Conservation (phyloP, 75 land plant species). For the Chamaecyparis obtusa region DNA sequence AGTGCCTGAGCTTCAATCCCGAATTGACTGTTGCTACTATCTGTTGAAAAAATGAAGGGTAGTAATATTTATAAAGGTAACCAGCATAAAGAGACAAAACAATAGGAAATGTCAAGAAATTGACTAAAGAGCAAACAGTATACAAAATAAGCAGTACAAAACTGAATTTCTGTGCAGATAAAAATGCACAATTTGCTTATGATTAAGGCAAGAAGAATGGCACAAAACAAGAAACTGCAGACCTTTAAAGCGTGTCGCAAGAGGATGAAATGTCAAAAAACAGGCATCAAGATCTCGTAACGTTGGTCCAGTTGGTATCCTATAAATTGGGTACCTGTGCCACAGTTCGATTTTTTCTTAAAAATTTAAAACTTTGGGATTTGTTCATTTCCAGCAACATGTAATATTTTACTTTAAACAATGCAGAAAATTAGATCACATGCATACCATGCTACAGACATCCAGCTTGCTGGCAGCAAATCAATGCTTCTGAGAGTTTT, state of each 20-base stretch:
- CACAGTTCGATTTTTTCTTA: background rate
- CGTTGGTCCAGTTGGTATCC: conserved; percentile 90
- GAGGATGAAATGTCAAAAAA: conserved; percentile 77
- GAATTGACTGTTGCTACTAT: background rate
- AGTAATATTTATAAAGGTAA: background rate
- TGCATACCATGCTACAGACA: conserved; percentile 74
- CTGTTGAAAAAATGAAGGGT: conserved; percentile 1
- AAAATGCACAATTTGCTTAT: background rate
- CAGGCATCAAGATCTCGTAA: conserved; percentile 80
- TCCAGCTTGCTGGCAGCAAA: conserved; percentile 66
- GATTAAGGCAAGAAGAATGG: background rate
- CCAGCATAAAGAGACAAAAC: too few species aligned
- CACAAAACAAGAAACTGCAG: background rate
- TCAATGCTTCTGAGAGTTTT: conserved; percentile 56
- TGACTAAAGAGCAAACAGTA: background rate
- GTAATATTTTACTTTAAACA: background rate
- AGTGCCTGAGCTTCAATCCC: background rate
- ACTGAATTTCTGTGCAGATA: background rate
- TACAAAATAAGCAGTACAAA: background rate
- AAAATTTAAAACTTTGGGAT: background rate
- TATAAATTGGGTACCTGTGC: conserved; percentile 90
- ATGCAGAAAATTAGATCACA: background rate
- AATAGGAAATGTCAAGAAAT: background rate
- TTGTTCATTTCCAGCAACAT: background rate
- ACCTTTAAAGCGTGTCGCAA: conserved; percentile 64